These are phyloP conservation scores for Westerdykella aurantiaca DNA, from an alignment of 2,329 filamentous ascomycete genomes.

Conservation along the genomic window DNA sequence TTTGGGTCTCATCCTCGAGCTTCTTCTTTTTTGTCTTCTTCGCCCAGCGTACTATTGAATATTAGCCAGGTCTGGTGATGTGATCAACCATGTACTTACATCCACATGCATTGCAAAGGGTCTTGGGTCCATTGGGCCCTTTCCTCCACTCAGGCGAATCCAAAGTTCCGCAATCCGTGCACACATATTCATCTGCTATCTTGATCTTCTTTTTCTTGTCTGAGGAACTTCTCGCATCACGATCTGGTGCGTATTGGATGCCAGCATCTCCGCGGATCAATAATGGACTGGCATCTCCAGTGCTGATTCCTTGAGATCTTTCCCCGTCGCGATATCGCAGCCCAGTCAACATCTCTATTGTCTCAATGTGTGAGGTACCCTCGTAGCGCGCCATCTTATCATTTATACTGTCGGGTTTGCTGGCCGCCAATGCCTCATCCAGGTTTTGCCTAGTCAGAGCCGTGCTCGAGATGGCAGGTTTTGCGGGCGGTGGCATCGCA, in stretches of 20 bases:
- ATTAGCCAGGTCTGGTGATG: slow-evolving; percentile 10
- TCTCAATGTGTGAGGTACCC: slow-evolving; percentile 66
- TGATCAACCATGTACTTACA: slow-evolving; percentile 43
- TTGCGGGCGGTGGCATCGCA: slow-evolving; percentile 62
- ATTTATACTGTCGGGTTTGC: slow-evolving; percentile 66
- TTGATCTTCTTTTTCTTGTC: slow-evolving; percentile 89
- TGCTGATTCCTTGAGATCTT: slow-evolving; percentile 79
- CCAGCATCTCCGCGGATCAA: slow-evolving; percentile 81
- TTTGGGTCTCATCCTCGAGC: no score
- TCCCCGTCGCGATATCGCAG: slow-evolving; percentile 84
- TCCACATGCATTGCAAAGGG: slow-evolving; percentile 93
- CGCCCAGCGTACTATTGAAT: slow-evolving; percentile 49
- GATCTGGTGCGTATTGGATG: slow-evolving; percentile 75
- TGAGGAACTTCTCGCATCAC: slow-evolving; percentile 59
- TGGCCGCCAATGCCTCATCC: slow-evolving; percentile 62
- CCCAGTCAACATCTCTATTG: slow-evolving; percentile 89
- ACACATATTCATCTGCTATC: slow-evolving; percentile 79
- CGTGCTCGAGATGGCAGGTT: slow-evolving; percentile 56
- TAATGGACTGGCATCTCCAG: slow-evolving; percentile 72
- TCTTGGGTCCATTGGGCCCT: slow-evolving; percentile 87
- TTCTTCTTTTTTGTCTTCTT: slow-evolving; percentile 68
- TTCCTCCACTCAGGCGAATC: slow-evolving; percentile 97
- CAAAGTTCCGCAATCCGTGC: slow-evolving; percentile 88
- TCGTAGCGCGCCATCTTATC: slow-evolving; percentile 85
- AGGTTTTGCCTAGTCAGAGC: slow-evolving; percentile 75